Conservation (phyloP, 2,329 filamentous ascomycete genomes). For the Cladosporium phlei region DNA sequence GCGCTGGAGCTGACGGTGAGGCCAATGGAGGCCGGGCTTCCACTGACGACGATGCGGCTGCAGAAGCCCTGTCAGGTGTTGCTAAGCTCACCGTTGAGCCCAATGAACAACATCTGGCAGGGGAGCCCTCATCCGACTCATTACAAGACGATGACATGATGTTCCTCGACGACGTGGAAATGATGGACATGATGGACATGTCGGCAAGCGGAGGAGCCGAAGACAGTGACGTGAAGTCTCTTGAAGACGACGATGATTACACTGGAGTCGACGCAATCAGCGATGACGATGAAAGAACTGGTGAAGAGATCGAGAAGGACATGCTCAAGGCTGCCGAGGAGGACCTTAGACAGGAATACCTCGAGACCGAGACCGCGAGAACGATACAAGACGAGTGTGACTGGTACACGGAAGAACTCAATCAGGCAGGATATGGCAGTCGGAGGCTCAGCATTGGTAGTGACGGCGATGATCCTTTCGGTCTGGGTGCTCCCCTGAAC, state of each 20-base stretch:
- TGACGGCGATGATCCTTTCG: constrained; percentile 16
- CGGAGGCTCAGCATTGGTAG: constrained; percentile 13
- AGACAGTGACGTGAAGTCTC: constrained; percentile 15
- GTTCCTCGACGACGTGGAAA: constrained; percentile 22
- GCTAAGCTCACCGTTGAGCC: constrained; percentile 19
- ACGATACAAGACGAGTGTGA: constrained; percentile 8
- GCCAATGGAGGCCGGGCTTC: constrained; percentile 20
- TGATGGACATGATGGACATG: constrained; percentile 17
- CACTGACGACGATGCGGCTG: constrained; percentile 25
- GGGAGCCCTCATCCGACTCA: constrained; percentile 16
- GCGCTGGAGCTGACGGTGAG: constrained; percentile 20
- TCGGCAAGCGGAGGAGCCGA: constrained; percentile 20
- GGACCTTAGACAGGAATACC: constrained; percentile 28
- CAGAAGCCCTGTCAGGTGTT: constrained; percentile 29
- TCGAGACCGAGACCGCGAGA: constrained; percentile 19
- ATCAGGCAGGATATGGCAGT: constrained; percentile 9
- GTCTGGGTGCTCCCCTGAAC: constrained; percentile 18
- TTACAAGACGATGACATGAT: constrained; percentile 16
- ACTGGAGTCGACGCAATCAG: constrained; percentile 29
- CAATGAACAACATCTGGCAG: constrained; percentile 24
- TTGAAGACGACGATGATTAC: constrained; percentile 25
- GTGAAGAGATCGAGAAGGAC: constrained; percentile 25
- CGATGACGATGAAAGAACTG: constrained; percentile 23
- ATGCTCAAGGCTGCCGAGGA: constrained; percentile 25
- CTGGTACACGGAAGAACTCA: constrained; percentile 11